phyloP scores from a whole-genome alignment of 1,284 basidiomycete species.

The Cystobasidium pallidum region DNA sequence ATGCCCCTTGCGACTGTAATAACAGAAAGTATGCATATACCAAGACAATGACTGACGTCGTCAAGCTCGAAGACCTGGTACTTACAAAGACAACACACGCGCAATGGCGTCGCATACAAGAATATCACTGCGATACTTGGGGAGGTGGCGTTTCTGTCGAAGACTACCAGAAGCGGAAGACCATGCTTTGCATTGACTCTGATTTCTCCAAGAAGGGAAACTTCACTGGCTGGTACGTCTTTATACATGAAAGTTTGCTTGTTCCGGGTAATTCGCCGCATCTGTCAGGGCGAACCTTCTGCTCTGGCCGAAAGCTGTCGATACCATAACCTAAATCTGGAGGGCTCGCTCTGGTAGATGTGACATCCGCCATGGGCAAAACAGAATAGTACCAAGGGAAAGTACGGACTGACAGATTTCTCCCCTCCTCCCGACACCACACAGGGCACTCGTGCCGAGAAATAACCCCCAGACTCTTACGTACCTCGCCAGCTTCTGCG shows the following conservation, averaged over 20 bases:
- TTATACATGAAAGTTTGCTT: too few species aligned
- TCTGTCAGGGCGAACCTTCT: too few species aligned
- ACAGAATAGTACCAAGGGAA: too few species aligned
- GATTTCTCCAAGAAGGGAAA: background rate
- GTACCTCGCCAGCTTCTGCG: slow-evolving; percentile 1
- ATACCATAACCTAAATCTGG: too few species aligned
- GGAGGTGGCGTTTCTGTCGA: slow-evolving; percentile 18
- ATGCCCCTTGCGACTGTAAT: background rate
- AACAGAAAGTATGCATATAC: background rate
- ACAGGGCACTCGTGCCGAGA: slow-evolving; percentile 29
- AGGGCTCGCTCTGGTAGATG: too few species aligned
- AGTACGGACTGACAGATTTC: background rate
- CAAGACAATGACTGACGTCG: background rate
- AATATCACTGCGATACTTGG: slow-evolving; percentile 10
- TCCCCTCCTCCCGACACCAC: background rate
- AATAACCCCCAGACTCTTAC: slow-evolving; percentile 7
- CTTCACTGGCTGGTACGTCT: slow-evolving; percentile 21
- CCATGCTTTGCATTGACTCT: slow-evolving; percentile 4
- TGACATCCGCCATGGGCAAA: too few species aligned
- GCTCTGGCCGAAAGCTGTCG: too few species aligned
- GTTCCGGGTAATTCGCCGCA: too few species aligned
- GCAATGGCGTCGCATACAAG: slow-evolving; percentile 14
- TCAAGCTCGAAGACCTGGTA: slow-evolving; percentile 7
- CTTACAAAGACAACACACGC: background rate
- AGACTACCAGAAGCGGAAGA: slow-evolving; percentile 14